phyloP scores from a whole-genome alignment of 768 basidiomycete species.

The Xerocomus potaroensis region DNA sequence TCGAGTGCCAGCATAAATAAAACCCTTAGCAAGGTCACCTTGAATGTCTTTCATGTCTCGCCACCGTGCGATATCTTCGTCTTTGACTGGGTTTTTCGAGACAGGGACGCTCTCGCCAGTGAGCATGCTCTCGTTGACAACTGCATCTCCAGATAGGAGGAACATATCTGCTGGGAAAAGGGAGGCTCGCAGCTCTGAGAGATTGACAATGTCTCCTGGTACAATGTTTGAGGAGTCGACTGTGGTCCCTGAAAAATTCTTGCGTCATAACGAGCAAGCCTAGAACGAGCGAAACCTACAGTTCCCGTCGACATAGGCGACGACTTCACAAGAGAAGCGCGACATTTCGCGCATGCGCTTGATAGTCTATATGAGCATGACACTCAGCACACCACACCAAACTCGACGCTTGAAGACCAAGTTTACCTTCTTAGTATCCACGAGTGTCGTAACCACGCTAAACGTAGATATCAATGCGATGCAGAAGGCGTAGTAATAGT shows the following conservation, averaged over 20 bases:
- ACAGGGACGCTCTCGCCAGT: conserved; percentile 98
- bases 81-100: conserved; percentile 81
- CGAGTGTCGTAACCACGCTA: conserved; percentile 78
- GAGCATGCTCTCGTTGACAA: conserved; percentile 98
- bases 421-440: conserved; percentile 86
- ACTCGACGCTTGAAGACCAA: background rate
- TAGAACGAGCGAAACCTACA: conserved; percentile 47
- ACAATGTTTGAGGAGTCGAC: conserved; percentile 76
- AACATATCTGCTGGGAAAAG: conserved; percentile 88
- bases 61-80: conserved; percentile 72
- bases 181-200: conserved; percentile 70
- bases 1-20: conserved; percentile 86
- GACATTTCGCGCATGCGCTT: conserved; percentile 96
- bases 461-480: conserved; percentile 87
- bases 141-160: conserved; percentile 92
- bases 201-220: conserved; percentile 88
- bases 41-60: conserved; percentile 53
- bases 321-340: conserved; percentile 74
- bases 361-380: conserved; percentile 73
- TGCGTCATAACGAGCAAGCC: background rate
- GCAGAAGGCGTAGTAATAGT: conserved; percentile 96
- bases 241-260: conserved; percentile 52
- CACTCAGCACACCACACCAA: conserved; percentile 2
- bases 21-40: conserved; percentile 71
- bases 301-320: conserved; percentile 60